Conservation (phyloP, 129 eudicot genomes). For the Ambrosia trifida region DNA sequence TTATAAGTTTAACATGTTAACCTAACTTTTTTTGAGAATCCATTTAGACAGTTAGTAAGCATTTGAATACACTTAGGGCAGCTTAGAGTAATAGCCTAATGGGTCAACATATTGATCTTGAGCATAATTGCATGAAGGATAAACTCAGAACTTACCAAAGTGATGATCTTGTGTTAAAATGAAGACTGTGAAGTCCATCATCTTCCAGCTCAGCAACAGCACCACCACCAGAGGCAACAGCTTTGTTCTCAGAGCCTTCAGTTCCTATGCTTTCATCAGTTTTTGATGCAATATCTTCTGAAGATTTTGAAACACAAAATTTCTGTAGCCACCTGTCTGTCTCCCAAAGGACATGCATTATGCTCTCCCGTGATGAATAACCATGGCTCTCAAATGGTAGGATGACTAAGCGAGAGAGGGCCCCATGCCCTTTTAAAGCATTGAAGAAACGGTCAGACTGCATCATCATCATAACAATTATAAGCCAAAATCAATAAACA, state of each 20-base stretch:
- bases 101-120: slow-evolving; percentile 2
- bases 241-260: slow-evolving; percentile 39
- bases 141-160: slow-evolving; percentile 60
- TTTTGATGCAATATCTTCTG: slow-evolving; percentile 31
- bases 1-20: neutral
- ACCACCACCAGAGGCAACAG: slow-evolving; percentile 62
- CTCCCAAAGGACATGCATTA: slow-evolving; percentile 99
- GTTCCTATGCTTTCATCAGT: slow-evolving; percentile 33
- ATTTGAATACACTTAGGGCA: neutral
- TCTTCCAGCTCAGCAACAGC: slow-evolving; percentile 62
- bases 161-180: slow-evolving; percentile 51
- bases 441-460: slow-evolving; percentile 95
- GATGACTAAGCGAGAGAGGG: slow-evolving; percentile 80
- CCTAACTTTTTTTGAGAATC: neutral
- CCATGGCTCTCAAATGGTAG: slow-evolving; percentile 98
- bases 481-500: neutral
- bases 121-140: neutral
- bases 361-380: slow-evolving; percentile 91
- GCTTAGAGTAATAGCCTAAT: neutral
- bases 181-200: slow-evolving; percentile 37
- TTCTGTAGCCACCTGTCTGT: slow-evolving; percentile 93
- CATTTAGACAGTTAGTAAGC: neutral
- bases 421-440: slow-evolving; percentile 98
- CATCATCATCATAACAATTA: slow-evolving; percentile 26
- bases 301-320: slow-evolving; percentile 58